A percentile compares a stretch with the other conserved stretches of the same genome.
These are phyloP conservation scores for Paramecium tetraurelia DNA, from an alignment of 73 alveolate genomes.

Conservation along the genomic window DNA sequence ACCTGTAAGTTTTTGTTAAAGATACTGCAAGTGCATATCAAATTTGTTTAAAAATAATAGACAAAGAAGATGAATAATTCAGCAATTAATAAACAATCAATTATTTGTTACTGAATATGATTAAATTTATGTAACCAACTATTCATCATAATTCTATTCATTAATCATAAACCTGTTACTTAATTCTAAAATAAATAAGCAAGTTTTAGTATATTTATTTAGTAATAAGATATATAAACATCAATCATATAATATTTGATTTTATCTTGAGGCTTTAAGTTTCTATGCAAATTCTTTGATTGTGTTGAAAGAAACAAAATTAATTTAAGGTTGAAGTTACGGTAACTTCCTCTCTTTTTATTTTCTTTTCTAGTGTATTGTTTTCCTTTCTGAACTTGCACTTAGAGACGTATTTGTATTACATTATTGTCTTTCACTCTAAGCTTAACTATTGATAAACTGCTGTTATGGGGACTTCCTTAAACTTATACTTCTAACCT, in stretches of 20 bases:
- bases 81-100: neutral
- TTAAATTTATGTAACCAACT: neutral
- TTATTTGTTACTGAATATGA: neutral
- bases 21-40: neutral
- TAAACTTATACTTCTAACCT: neutral
- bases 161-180: neutral
- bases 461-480: neutral
- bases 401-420: neutral
- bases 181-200: neutral
- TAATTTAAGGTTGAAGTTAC: neutral
- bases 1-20: neutral
- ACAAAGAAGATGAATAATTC: neutral
- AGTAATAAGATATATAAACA: neutral
- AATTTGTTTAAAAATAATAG: neutral
- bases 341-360: neutral
- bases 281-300: slow-evolving; percentile 4
- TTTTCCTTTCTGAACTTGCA: neutral
- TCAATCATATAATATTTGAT: neutral
- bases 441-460: neutral
- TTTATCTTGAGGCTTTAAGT: neutral
- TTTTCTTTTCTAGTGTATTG: neutral
- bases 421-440: neutral
- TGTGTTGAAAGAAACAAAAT: neutral
- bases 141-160: neutral
- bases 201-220: neutral